Conservation (phyloP, 495 filamentous ascomycete species). For the Neurospora sp. region DNA sequence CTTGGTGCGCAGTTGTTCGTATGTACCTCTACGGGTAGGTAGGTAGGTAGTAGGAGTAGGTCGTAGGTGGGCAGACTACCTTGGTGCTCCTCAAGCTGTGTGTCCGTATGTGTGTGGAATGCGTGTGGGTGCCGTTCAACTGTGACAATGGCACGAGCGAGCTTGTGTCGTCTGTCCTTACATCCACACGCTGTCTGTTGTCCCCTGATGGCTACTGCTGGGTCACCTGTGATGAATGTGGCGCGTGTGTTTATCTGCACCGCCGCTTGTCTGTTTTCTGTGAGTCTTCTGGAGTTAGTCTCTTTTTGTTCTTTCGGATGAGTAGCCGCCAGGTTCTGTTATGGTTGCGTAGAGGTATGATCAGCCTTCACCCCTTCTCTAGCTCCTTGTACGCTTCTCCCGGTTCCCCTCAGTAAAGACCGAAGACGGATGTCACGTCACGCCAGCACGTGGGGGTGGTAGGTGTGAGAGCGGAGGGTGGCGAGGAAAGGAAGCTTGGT, state of each 20-base stretch:
- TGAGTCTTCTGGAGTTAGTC: not conserved
- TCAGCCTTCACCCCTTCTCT: not conserved
- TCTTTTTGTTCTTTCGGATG: not conserved
- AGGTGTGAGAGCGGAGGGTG: not conserved
- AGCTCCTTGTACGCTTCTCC: not conserved
- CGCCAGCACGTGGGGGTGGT: not conserved
- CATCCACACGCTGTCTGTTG: not conserved
- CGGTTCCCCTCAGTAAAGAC: not conserved
- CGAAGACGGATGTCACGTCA: not conserved
- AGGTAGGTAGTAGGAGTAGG: not conserved
- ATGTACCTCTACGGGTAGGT: not conserved
- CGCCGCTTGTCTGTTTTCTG: not conserved
- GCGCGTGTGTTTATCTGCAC: not conserved
- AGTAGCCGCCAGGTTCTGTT: not conserved
- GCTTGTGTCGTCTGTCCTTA: not conserved
- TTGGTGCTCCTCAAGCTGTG: not conserved
- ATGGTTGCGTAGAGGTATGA: not conserved
- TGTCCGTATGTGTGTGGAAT: not conserved
- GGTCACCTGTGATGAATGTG: not conserved
- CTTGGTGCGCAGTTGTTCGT: not conserved
- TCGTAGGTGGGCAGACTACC: not conserved
- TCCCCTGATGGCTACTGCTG: not conserved
- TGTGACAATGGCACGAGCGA: not conserved
- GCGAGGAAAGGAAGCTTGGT: not conserved
- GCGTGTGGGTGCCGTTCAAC: not conserved